Evolutionary conservation across 768 basidiomycete genomes (phyloP), one percentile per base, ranked within the genome.

Genomic region (Suillus brevipes): DNA sequence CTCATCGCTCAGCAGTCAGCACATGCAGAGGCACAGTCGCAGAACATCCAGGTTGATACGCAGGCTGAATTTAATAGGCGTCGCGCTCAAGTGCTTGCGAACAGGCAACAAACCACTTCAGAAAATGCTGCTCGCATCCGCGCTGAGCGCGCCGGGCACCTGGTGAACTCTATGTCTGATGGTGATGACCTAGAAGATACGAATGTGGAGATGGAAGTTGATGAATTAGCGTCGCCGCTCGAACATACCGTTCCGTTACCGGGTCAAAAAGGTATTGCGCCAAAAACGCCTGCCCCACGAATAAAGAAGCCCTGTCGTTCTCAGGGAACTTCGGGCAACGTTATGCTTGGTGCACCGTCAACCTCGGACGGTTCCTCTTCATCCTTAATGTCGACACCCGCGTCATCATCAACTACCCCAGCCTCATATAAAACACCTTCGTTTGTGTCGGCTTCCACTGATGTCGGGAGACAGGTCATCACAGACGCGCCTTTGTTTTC

Each of bases 111-210:
- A 38, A 72, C 70, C 12, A 74, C 62, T 52, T 53, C 70, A 9
- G 74, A 79, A 55, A 70, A 73, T 43, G 75, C 72, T 7, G 63
- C 69, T 14, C 72, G 66, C 53, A 74, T 78, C n/a, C 70, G 66
- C 38, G 70, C 73, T 20, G 65, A 75, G 62, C 50, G 42, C 28
- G 53, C 67, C 52, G 60, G 61, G n/a, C 60, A 47, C 45, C 25
- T 42, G 16, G 31, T 40, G 14, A 13, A 34, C 18, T 7, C 60
- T 8, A 43, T 28, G 23, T 14, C 60, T 40, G 62, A 38, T n/a
- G 23, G 34, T n/a, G 38, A 16, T 3, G 31, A 28, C 12, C 5
- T 28, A n/a, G 62, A 57, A 65, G 56, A 40, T 34, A 65, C 62
- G 63, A 62, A 65, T 31, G 25, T 59, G 1, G 60, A 60, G 52